Percentiles rank a stretch among this genome's conserved stretches.
phyloP scores from a whole-genome alignment of 108 stramenopile genomes.

The Cyclotella sp. region DNA sequence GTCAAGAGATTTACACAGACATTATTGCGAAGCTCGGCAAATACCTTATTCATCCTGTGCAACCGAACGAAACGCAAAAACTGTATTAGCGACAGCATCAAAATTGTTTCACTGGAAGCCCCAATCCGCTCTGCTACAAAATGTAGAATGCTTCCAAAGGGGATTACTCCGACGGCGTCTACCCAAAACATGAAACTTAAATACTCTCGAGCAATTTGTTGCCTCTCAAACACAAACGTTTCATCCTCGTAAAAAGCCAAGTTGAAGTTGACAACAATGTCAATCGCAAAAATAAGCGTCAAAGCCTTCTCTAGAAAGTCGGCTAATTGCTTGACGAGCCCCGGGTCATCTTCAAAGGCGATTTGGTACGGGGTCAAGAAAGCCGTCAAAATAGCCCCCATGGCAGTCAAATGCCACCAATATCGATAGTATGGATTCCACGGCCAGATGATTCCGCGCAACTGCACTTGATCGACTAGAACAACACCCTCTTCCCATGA shows the following conservation, averaged over 20 bases:
- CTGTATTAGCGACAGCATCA: conserved; percentile 43
- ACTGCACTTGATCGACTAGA: not conserved
- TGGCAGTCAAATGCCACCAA: conserved; percentile 62
- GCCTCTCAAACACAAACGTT: conserved; percentile 34
- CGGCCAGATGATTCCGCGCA: conserved; percentile 41
- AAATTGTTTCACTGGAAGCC: conserved; percentile 16
- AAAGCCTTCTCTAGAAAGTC: conserved; percentile 55
- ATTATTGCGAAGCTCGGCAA: conserved; percentile 49
- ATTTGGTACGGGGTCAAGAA: conserved; percentile 59
- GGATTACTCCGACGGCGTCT: conserved; percentile 43
- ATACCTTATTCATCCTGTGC: conserved; percentile 48
- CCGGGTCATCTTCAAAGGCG: conserved; percentile 52
- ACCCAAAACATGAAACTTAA: conserved; percentile 40
- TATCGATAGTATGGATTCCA: conserved; percentile 49
- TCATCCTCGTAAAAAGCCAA: conserved; percentile 58
- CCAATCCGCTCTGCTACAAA: conserved; percentile 10
- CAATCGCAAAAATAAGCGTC: conserved; percentile 52
- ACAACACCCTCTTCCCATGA: not conserved
- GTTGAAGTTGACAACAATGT: conserved; percentile 65
- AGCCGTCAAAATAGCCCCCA: conserved; percentile 58
- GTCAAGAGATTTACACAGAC: conserved; percentile 43
- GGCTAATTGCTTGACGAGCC: conserved; percentile 21
- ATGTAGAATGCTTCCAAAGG: conserved; percentile 24
- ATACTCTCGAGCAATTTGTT: conserved; percentile 55
- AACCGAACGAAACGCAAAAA: conserved; percentile 44